Base-by-base conservation (phyloP, 2,329 filamentous ascomycete genomes). In the Sclerotinia subarctica region DNA sequence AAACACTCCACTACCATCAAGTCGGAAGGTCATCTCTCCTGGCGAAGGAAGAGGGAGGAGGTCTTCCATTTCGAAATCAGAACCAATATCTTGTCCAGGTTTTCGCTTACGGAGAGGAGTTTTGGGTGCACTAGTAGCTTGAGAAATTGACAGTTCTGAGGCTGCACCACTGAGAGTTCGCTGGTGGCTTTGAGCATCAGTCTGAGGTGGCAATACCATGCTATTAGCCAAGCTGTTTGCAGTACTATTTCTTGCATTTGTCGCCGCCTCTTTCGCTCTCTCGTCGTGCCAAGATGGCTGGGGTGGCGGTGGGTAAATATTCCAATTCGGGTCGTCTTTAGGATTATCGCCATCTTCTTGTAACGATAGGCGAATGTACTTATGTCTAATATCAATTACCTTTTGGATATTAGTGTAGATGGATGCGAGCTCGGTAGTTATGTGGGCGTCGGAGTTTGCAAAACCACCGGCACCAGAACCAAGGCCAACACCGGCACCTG, bases 371-470 rank as follows among this genome's bases (percentile, higher is more conserved):
- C 87, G 83, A 64, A 98, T 92, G 79, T 98, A 99, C 75, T 93
- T 96, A 78, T 93, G 89, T 69, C 95, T 88, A 52, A 94, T 83
- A 74, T 97, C 92, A 57, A 97, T 80, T n/a, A 98, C 87, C 73
- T 90, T 90, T 77, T 96, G 92, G 67, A 99, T 93, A 73, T 95
- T 96, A 72, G 88, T 89, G 75, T 96, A 97, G 72, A 99, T 97
- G 26, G 88, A 85, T 74, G 87, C 88, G 72, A 99, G 82, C 79
- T 99, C 95, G 2, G 90, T 85, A 2, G 92, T 93, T 73, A 98
- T 90, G 64, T 90, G 89, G 51, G 90, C 87, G 74, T 96, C 92
- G 57, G 86, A 89, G 67, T 90, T 85, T 56, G 88, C 88, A 73
- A 90, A 87, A 11, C 88, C 89, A 74, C 86, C 76, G 24, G 68